phyloP scores from a whole-genome alignment of 2,329 filamentous ascomycete species.

The Pseudocercospora eumusae region DNA sequence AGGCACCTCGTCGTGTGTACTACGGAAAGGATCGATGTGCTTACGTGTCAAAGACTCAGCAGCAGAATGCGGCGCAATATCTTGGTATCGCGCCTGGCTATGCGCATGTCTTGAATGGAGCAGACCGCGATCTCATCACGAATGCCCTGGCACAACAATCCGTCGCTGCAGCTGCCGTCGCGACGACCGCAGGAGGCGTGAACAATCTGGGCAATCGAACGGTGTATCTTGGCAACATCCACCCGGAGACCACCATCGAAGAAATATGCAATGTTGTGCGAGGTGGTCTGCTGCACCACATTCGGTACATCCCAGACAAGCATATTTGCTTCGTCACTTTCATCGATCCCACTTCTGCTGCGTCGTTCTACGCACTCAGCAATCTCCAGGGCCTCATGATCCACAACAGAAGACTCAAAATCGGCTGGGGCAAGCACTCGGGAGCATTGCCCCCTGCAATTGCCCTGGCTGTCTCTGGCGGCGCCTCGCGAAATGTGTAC shows the following conservation, averaged over 20 bases:
- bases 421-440: slow-evolving; percentile 99
- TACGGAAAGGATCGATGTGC: slow-evolving; percentile 98
- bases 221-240: slow-evolving; percentile 97
- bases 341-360: slow-evolving; percentile 95
- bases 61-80: slow-evolving; percentile 98
- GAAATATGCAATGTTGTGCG: slow-evolving; percentile 99
- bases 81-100: slow-evolving; percentile 95
- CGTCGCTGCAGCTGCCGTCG: slow-evolving; percentile 92
- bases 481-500: slow-evolving; percentile 97
- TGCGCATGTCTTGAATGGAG: slow-evolving; percentile 92
- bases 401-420: slow-evolving; percentile 95
- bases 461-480: slow-evolving; percentile 90
- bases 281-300: slow-evolving; percentile 92
- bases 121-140: slow-evolving; percentile 94
- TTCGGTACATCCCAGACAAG: slow-evolving; percentile 99
- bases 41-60: slow-evolving; percentile 98
- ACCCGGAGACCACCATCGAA: slow-evolving; percentile 97
- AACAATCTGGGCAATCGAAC: slow-evolving; percentile 97
- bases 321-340: slow-evolving; percentile 99
- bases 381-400: slow-evolving; percentile 99
- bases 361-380: slow-evolving; percentile 95
- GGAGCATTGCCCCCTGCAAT: slow-evolving; percentile 94
- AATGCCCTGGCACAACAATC: slow-evolving; percentile 96
- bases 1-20: slow-evolving; percentile 90
- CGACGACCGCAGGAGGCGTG: slow-evolving; percentile 92